These are phyloP conservation scores for Phialophora chinensis DNA, from an alignment of 2,329 filamentous ascomycete genomes.

Conservation along the genomic window DNA sequence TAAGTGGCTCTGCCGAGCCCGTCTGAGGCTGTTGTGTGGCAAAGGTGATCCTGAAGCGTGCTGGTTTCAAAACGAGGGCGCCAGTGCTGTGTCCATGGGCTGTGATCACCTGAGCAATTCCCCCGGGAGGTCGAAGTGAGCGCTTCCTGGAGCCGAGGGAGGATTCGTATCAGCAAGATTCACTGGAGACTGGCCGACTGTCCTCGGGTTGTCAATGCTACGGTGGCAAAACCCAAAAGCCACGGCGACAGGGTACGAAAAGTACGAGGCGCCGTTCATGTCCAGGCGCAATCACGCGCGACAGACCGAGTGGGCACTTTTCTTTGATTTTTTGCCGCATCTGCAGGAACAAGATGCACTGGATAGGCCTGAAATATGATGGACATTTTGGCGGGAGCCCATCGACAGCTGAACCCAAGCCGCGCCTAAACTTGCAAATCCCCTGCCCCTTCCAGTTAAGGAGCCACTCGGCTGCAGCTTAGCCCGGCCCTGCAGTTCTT, in stretches of 20 bases:
- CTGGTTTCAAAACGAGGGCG: conserved; percentile 27
- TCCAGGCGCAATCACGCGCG: background rate
- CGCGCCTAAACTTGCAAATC: conserved; percentile 4
- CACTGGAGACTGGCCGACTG: background rate
- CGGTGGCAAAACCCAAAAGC: conserved; percentile 23
- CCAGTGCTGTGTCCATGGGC: conserved; percentile 18
- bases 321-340: conserved; percentile 5
- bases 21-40: conserved; percentile 14
- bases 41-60: conserved; percentile 1
- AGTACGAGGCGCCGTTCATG: conserved; percentile 6
- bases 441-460: background rate
- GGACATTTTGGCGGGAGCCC: background rate
- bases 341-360: conserved; percentile 24
- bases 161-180: conserved; percentile 11
- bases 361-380: conserved; percentile 18
- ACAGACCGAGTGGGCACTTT: background rate
- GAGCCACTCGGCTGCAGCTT: background rate
- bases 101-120: conserved; percentile 30
- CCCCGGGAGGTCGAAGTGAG: conserved; percentile 11
- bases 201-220: conserved; percentile 15
- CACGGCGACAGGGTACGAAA: conserved; percentile 13
- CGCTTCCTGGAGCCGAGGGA: conserved; percentile 11
- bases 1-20: background rate
- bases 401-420: background rate
- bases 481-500: conserved; percentile 3